Percentiles rank a stretch among this genome's conserved stretches.
Conservation (phyloP, 169 alveolate species). For the Plasmodium coatneyi region DNA sequence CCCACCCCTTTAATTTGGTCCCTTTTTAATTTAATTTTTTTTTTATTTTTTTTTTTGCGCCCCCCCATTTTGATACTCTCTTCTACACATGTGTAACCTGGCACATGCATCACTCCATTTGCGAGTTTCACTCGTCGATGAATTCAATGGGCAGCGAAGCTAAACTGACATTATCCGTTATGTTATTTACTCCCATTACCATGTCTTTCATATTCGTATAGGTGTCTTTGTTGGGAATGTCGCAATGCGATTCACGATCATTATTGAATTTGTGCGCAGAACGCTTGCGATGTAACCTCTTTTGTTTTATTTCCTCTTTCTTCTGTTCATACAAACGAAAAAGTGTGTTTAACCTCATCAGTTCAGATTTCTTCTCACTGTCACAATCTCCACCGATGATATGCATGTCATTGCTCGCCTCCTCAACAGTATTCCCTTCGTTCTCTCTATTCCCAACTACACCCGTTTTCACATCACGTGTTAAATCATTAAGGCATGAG, state of each 20-base stretch:
- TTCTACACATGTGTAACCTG: neutral
- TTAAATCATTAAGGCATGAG: constrained; percentile 1
- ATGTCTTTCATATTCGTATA: neutral
- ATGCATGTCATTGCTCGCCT: neutral
- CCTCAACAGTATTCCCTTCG: neutral
- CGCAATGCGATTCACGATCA: neutral
- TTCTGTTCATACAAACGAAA: neutral
- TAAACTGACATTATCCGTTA: neutral
- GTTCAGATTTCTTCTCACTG: neutral
- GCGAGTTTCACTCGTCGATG: neutral
- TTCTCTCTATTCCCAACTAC: neutral
- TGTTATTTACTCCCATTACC: neutral
- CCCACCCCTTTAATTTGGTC: neutral
- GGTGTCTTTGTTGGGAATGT: neutral
- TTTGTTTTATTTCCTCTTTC: neutral
- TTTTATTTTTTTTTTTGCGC: neutral
- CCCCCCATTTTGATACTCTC: neutral
- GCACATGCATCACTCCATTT: neutral
- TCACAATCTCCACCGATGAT: neutral
- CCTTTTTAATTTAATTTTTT: too few relatives aligned
- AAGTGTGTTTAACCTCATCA: neutral
- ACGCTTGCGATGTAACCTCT: neutral
- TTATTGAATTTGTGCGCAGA: neutral
- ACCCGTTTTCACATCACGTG: neutral
- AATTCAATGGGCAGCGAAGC: neutral